Conservation (phyloP, 768 basidiomycete genomes). For the Trametes cinnabarina region DNA sequence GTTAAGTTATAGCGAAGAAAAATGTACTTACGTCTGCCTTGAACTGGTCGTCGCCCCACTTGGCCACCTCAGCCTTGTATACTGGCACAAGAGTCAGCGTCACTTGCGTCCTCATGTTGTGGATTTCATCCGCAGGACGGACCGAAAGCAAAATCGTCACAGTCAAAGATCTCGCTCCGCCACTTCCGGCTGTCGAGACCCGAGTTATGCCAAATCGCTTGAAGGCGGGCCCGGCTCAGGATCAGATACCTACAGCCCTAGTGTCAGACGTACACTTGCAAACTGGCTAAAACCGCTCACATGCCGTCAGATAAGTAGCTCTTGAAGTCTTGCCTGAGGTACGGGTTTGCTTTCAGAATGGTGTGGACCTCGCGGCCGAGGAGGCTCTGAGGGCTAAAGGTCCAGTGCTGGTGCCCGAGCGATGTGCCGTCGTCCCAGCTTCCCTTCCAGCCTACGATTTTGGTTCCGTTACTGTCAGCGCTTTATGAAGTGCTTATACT, state of each 20-base stretch:
- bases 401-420: background rate
- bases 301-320: background rate
- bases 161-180: background rate
- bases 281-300: background rate
- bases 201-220: background rate
- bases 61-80: background rate
- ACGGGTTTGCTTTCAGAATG: background rate
- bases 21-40: background rate
- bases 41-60: background rate
- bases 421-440: background rate
- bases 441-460: background rate
- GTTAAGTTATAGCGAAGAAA: too few species aligned
- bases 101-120: too few species aligned
- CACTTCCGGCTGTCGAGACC: background rate
- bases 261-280: background rate
- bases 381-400: background rate
- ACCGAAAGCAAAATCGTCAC: background rate
- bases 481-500: background rate
- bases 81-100: background rate
- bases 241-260: background rate
- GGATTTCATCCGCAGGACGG: background rate
- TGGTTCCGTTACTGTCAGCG: background rate
- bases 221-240: background rate
- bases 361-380: background rate
- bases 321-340: background rate